Evolutionary conservation across 371 early-diverging fungal genomes (phyloP), one percentile per base, ranked within the genome.

Genomic region (Funneliformis caledonium): DNA sequence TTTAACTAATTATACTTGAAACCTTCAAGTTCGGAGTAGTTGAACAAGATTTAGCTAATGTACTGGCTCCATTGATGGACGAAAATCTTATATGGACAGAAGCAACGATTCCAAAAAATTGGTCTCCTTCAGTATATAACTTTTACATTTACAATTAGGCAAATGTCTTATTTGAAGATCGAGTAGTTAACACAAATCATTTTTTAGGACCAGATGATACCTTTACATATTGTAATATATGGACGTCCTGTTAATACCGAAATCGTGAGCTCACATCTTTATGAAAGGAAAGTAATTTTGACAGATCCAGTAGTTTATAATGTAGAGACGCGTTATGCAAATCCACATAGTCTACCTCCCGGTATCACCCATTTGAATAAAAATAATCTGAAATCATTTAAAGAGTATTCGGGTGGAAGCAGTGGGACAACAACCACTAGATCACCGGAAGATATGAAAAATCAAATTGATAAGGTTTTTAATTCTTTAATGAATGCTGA

Each of bases 391-490:
- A 48, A 42, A 22, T 7, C 12, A 42, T 79, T n/a, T 22, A 47
- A 37, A 80, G 70, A 80, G 10, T 83, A 83, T 43, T 77, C 82
- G 19, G 82, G 82, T 43, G 76, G 80, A 12, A 65, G 81, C 4
- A 70, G 82, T 26, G 80, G 82, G 1, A 56, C 80, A 2, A 70
- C 79, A 12, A 1, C 37, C 37, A 81, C 75, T 8, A 84, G 82
- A 14, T 83, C 85, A 0, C 82, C 85, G 6, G 86, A 85, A 48
- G 83, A 85, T 47, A 84, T 85, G 7, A 90, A 90, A 60, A 84
- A 82, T n/a, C 89, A 91, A 68, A 89, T 92, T 31, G 91, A 91
- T 43, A 85, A 85, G 0, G 86, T 92, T 14, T 92, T 90, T 80
- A 85, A 88, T 64, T 83, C 88, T 0, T 82, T 92, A 37, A 85